Percentiles rank a stretch among this genome's conserved stretches.
Evolutionary conservation across 2,329 filamentous ascomycete genomes (phyloP).

Genomic region (Nothophoma quercina): DNA sequence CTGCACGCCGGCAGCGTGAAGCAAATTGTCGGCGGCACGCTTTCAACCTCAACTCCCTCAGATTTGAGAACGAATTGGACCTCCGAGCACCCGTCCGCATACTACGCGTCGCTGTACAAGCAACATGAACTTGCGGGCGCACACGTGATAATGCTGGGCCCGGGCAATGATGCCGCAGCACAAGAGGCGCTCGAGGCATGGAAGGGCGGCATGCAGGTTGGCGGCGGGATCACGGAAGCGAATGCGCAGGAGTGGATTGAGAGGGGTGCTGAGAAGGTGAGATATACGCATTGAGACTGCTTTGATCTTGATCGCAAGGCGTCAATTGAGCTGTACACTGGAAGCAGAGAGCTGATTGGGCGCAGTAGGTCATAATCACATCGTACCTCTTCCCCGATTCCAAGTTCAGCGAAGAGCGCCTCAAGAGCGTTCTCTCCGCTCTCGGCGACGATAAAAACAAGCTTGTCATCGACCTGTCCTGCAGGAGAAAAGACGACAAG

Average conservation of each 20-base stretch:
- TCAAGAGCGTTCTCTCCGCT: constrained; percentile 75
- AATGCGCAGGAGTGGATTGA: constrained; percentile 90
- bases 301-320: too few species aligned
- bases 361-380: constrained; percentile 88
- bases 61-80: constrained; percentile 88
- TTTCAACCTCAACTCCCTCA: constrained; percentile 54
- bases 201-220: constrained; percentile 83
- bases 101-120: constrained; percentile 85
- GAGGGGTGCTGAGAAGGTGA: constrained; percentile 86
- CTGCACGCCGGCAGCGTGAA: constrained; percentile 97
- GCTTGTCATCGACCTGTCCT: constrained; percentile 95
- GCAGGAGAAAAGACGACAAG: constrained; percentile 74
- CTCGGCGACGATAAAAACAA: constrained; percentile 78
- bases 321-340: constrained; percentile 58
- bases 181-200: constrained; percentile 78
- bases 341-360: constrained; percentile 19
- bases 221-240: constrained; percentile 87
- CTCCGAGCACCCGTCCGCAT: constrained; percentile 78
- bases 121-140: constrained; percentile 77
- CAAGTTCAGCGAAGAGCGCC: constrained; percentile 77
- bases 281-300: too few species aligned
- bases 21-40: constrained; percentile 95
- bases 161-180: constrained; percentile 83
- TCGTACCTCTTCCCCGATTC: constrained; percentile 90
- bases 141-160: constrained; percentile 96